phyloP scores from a whole-genome alignment of 2,329 filamentous ascomycete species.

The Metarhizium rileyi region DNA sequence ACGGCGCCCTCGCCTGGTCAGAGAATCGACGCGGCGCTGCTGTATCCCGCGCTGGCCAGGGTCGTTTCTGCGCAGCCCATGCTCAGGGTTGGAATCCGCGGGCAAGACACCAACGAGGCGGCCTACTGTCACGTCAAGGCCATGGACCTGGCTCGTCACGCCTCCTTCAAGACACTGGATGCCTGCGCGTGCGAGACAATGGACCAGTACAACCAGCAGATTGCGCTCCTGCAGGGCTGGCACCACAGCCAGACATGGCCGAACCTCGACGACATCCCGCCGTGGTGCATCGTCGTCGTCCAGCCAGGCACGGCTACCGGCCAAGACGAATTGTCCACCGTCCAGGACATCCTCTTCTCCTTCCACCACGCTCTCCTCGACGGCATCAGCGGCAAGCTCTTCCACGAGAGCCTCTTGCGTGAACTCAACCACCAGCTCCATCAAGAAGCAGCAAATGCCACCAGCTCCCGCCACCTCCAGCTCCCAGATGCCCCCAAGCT shows the following conservation, averaged over 20 bases:
- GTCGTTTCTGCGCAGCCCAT: constrained; percentile 35
- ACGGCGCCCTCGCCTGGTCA: constrained; percentile 6
- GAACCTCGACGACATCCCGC: constrained; percentile 28
- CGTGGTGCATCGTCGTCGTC: constrained; percentile 37
- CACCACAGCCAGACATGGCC: constrained; percentile 32
- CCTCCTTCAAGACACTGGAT: constrained; percentile 24
- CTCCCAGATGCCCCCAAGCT: constrained; percentile 23
- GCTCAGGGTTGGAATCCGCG: constrained; percentile 38
- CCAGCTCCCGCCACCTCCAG: constrained; percentile 12
- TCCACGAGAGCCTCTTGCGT: constrained; percentile 37
- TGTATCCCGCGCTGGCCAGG: constrained; percentile 29
- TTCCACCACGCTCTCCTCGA: constrained; percentile 45
- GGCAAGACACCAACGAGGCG: constrained; percentile 32
- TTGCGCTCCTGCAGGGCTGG: constrained; percentile 25
- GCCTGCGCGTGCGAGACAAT: constrained; percentile 6
- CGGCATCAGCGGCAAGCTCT: constrained; percentile 36
- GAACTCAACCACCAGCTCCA: constrained; percentile 25
- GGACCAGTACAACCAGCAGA: constrained; percentile 19
- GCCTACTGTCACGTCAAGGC: constrained; percentile 32
- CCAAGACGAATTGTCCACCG: constrained; percentile 4
- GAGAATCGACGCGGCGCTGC: constrained; percentile 6
- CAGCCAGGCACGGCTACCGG: constrained; percentile 10
- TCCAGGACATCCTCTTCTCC: constrained; percentile 35
- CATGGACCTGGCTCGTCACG: constrained; percentile 33
- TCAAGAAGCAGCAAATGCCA: neutral